Evolutionary conservation across 306 rosid genomes (phyloP).

Genomic region (Hylodesmum podocarpum): DNA sequence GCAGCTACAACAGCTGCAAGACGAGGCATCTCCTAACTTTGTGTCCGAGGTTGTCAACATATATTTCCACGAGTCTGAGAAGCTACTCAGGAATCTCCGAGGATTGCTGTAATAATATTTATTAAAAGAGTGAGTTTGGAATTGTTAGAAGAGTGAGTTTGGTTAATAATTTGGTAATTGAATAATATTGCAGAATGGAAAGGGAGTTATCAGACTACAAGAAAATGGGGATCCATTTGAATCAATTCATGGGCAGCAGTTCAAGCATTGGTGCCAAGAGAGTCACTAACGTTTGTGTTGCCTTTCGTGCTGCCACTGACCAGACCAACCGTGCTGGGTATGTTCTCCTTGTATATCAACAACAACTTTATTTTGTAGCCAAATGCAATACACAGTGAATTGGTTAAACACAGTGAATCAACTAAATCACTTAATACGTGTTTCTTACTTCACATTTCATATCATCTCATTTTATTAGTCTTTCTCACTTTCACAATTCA

Average conservation of each 20-base stretch:
- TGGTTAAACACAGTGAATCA: too few relatives aligned
- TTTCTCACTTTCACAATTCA: too few relatives aligned
- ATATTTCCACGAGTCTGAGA: conserved; percentile 81
- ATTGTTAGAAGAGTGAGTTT: too few relatives aligned
- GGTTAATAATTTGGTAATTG: too few relatives aligned
- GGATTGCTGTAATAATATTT: conserved; percentile 43
- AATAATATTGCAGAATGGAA: conserved; percentile 60
- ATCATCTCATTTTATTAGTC: too few relatives aligned
- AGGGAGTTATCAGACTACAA: conserved; percentile 63
- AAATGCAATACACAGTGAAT: too few relatives aligned
- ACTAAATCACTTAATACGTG: too few relatives aligned
- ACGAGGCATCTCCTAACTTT: conserved; percentile 77
- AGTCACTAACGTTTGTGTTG: conserved; percentile 73
- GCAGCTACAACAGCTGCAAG: conserved; percentile 86
- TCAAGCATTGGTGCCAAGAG: conserved; percentile 96
- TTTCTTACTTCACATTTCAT: too few relatives aligned
- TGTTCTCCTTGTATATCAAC: too few relatives aligned
- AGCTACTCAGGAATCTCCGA: conserved; percentile 69
- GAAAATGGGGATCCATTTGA: conserved; percentile 76
- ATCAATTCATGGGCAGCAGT: conserved; percentile 90
- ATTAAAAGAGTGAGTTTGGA: too few relatives aligned
- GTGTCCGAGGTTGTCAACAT: conserved; percentile 78
- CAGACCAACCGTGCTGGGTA: conserved; percentile 79
- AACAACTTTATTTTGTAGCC: too few relatives aligned
- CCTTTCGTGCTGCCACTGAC: conserved; percentile 78